Base-by-base conservation (phyloP, 2,329 filamentous ascomycete genomes). In the Alternaria hordeiaustralica region DNA sequence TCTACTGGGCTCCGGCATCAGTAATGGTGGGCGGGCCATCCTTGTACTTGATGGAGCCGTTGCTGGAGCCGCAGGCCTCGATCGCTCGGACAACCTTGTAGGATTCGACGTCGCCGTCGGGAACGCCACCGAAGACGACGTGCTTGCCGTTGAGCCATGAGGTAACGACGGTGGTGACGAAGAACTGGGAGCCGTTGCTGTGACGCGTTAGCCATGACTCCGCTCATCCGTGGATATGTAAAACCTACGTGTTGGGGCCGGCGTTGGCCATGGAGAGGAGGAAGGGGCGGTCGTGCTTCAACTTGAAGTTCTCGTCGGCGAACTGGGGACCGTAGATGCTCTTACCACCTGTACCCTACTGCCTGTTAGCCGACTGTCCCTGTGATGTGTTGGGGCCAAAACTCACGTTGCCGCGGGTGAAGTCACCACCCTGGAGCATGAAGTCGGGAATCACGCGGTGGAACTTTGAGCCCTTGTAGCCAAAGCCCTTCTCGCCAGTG, bases 281-380 rank as follows among this genome's bases (percentile, higher is more conserved):
- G 85, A 90, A 92, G 68, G 91, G 90, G 75, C 86, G 84, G 82
- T 82, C 83, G 89, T 97, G 94, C 86, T 88, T 89, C 72, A 86
- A 79, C 67, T 83, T 79, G 87, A 97, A 96, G 90, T 96, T 97
- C 90, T 97, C 93, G 81, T 97, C 93, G 77, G 89, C 84, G 80
- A 97, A 97, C 88, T 95, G 96, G 84, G 96, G 92, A 76, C 93
- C 93, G 83, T 96, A 97, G 88, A 97, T 97, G 82, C 92, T 96
- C 85, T 92, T 92, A 84, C 93, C 93, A 85, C 93, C 93, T 63
- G 93, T 95, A 79, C 93, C 93, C 93, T 96, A 68, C 20, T 43
- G 18, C 20, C 3, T 55, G 71, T 78, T 55, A 77, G 70, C 63
- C 23, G 58, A 30, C 43, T 63, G 65, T 50, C 53, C 28, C 47